A percentile compares a stretch with the other conserved stretches of the same genome.
Evolutionary conservation across 148 eudicot genomes (phyloP).

Genomic region (Arctostaphylos glauca): DNA sequence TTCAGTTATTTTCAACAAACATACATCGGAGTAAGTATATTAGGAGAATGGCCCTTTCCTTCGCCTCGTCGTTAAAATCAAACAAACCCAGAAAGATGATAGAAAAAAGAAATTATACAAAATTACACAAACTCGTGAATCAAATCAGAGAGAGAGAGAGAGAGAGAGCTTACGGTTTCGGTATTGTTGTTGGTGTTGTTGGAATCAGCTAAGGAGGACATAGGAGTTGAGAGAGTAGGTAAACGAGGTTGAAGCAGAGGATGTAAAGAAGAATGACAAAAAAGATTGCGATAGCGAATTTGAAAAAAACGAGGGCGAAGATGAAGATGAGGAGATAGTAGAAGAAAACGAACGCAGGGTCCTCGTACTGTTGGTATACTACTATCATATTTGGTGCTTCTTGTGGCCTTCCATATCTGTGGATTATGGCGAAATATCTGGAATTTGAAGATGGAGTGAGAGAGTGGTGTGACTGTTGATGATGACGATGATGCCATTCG

Average conservation of each 20-base stretch:
- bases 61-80: neutral
- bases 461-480: neutral
- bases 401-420: neutral
- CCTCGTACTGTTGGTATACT: neutral
- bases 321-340: constrained; percentile 34
- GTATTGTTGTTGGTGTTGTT: neutral
- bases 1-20: neutral
- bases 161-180: constrained; percentile 40
- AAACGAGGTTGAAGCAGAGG: constrained; percentile 45
- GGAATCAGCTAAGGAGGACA: constrained; percentile 34
- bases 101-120: neutral
- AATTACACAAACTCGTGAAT: neutral
- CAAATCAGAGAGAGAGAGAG: neutral
- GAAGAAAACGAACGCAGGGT: constrained; percentile 25
- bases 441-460: constrained; percentile 4
- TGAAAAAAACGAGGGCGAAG: constrained; percentile 30
- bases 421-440: neutral
- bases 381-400: neutral
- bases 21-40: neutral
- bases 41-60: too few species aligned
- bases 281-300: constrained; percentile 29
- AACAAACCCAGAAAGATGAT: neutral
- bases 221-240: constrained; percentile 31
- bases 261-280: constrained; percentile 41
- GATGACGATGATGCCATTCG: neutral